These are phyloP conservation scores for Backusella tuberculispora DNA, from an alignment of 192 early-diverging fungal species.

Conservation along the genomic window DNA sequence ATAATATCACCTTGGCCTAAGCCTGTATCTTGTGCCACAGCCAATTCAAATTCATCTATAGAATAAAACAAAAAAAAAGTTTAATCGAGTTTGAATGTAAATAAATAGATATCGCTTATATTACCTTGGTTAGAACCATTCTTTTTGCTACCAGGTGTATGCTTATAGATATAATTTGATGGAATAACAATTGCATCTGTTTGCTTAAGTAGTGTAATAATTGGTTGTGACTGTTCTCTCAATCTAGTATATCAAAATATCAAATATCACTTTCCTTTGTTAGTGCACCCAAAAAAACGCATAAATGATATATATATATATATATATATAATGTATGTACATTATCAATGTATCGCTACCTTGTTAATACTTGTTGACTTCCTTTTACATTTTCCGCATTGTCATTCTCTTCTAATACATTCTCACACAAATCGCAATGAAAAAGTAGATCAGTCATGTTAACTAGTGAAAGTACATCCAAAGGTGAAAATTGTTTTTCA, in stretches of 20 bases:
- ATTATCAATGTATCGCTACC: constrained; percentile 25
- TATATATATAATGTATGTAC: too few relatives aligned
- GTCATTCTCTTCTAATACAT: constrained; percentile 63
- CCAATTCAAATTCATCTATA: constrained; percentile 60
- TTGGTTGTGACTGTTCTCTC: constrained; percentile 71
- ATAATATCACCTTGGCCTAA: constrained; percentile 65
- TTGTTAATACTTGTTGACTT: constrained; percentile 57
- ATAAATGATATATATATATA: too few relatives aligned
- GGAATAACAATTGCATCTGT: constrained; percentile 73
- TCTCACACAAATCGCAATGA: constrained; percentile 63
- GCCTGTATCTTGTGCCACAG: constrained; percentile 68
- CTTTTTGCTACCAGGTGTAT: constrained; percentile 49
- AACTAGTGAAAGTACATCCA: constrained; percentile 62
- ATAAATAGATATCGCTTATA: neutral
- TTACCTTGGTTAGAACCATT: constrained; percentile 45
- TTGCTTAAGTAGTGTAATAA: constrained; percentile 72
- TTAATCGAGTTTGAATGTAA: neutral
- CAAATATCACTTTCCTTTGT: neutral
- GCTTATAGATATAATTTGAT: constrained; percentile 47
- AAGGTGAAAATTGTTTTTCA: constrained; percentile 56
- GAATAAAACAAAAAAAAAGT: neutral
- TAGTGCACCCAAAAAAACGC: neutral
- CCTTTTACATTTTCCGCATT: constrained; percentile 61
- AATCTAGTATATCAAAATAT: constrained; percentile 41
- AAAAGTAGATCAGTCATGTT: constrained; percentile 51